Conservation (phyloP, 169 alveolate species). For the Cryptosporidium canis region DNA sequence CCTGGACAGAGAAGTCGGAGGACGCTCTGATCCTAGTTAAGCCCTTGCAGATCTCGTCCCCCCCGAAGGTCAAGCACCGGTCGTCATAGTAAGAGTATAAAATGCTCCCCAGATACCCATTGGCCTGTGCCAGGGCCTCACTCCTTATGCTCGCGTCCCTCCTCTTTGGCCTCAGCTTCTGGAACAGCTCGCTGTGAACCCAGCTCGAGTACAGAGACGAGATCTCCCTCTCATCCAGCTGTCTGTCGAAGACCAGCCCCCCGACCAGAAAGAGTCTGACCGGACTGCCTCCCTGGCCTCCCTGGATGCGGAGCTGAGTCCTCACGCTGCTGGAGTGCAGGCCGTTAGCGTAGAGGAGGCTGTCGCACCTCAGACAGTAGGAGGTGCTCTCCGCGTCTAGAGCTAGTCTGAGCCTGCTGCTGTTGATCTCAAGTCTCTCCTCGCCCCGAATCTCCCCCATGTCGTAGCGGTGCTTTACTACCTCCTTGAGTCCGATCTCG, state of each 20-base stretch:
- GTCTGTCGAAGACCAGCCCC: slow-evolving; percentile 28
- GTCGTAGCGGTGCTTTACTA: not conserved
- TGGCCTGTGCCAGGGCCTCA: not conserved
- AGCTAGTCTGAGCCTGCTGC: not conserved
- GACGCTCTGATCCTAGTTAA: slow-evolving; percentile 42
- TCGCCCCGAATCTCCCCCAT: not conserved
- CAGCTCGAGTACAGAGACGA: not conserved
- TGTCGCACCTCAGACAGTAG: slow-evolving; percentile 2
- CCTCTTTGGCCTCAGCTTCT: not conserved
- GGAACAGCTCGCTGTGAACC: slow-evolving; percentile 15
- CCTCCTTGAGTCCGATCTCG: not conserved
- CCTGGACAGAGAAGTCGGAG: not conserved
- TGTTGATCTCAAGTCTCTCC: not conserved
- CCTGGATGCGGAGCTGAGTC: not conserved
- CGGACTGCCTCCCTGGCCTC: not conserved
- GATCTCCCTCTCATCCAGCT: slow-evolving; percentile 4
- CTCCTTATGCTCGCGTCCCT: not conserved
- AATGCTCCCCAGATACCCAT: slow-evolving; percentile 35
- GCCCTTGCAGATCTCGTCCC: slow-evolving; percentile 3
- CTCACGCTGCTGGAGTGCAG: slow-evolving; percentile 32
- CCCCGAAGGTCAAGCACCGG: slow-evolving; percentile 42
- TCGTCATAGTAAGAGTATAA: slow-evolving; percentile 65
- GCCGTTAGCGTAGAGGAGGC: slow-evolving; percentile 25
- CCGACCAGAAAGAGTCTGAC: slow-evolving; percentile 21
- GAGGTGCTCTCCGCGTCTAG: not conserved